phyloP scores from a whole-genome alignment of 2,329 filamentous ascomycete species.

The Nigrospora oryzae region DNA sequence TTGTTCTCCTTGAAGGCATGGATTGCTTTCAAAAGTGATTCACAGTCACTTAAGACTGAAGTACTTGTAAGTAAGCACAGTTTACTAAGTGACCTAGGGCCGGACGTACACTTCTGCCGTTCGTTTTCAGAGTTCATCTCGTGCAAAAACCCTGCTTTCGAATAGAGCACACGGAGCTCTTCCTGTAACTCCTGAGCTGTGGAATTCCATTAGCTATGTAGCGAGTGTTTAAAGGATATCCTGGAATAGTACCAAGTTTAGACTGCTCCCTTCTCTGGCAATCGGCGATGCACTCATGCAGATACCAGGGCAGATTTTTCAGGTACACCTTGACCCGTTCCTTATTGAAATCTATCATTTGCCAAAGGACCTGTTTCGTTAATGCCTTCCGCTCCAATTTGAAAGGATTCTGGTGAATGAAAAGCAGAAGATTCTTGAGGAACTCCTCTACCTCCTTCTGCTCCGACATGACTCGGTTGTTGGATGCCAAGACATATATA shows the following conservation, averaged over 20 bases:
- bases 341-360: not conserved
- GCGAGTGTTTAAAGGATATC: no score
- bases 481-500: conserved; percentile 3
- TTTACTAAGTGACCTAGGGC: not conserved
- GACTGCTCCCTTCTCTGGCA: not conserved
- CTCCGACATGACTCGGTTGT: not conserved
- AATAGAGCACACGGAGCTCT: not conserved
- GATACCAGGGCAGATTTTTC: not conserved
- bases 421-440: not conserved
- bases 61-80: not conserved
- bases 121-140: not conserved
- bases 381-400: not conserved
- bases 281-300: conserved; percentile 1
- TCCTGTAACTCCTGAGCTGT: not conserved
- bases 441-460: not conserved
- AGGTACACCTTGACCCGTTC: conserved; percentile 2
- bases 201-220: not conserved
- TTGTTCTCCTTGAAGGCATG: not conserved
- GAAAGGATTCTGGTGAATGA: not conserved
- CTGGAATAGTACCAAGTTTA: not conserved
- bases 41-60: conserved; percentile 1
- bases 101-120: not conserved
- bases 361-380: conserved; percentile 2
- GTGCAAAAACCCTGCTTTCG: not conserved
- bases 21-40: conserved; percentile 2